Conservation (phyloP, 2,329 filamentous ascomycete species). For the Westerdykella aurantiaca region DNA sequence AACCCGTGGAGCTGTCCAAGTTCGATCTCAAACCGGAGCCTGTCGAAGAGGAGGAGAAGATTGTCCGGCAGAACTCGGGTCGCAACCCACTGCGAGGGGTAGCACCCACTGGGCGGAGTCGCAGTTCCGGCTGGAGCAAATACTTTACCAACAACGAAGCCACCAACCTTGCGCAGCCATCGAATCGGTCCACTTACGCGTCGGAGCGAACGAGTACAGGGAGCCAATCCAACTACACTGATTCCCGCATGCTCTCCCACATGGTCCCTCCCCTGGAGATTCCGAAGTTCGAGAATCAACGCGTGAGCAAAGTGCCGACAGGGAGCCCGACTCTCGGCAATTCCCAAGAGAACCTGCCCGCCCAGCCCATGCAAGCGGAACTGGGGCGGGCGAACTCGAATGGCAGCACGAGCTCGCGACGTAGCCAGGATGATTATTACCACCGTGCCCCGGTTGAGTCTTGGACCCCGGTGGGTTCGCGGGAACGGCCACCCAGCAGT, state of each 20-base stretch:
- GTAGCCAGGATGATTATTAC: constrained; percentile 31
- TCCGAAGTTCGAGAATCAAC: constrained; percentile 51
- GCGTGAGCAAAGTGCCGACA: constrained; percentile 61
- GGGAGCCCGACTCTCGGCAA: constrained; percentile 65
- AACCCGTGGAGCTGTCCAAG: constrained; percentile 42
- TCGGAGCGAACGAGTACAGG: constrained; percentile 36
- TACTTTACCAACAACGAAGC: constrained; percentile 71
- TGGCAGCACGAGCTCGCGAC: constrained; percentile 29
- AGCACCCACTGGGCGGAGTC: constrained; percentile 24
- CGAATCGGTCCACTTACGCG: constrained; percentile 43
- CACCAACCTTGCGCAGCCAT: constrained; percentile 50
- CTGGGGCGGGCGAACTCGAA: constrained; percentile 35
- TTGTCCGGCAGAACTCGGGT: constrained; percentile 34
- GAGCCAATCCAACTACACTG: constrained; percentile 46
- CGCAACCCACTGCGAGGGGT: constrained; percentile 15
- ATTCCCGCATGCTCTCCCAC: constrained; percentile 53
- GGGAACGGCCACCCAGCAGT: constrained; percentile 38
- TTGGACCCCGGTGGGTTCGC: constrained; percentile 34
- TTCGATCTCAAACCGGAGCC: constrained; percentile 38
- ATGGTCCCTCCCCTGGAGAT: constrained; percentile 60
- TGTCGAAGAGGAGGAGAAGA: constrained; percentile 18
- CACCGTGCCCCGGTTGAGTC: constrained; percentile 26
- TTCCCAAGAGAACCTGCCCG: constrained; percentile 42
- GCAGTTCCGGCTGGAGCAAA: constrained; percentile 69
- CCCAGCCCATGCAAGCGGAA: constrained; percentile 35